These are phyloP conservation scores for Dryadomyces quercus-mongolicae DNA, from an alignment of 2,329 filamentous ascomycete genomes.

Conservation along the genomic window DNA sequence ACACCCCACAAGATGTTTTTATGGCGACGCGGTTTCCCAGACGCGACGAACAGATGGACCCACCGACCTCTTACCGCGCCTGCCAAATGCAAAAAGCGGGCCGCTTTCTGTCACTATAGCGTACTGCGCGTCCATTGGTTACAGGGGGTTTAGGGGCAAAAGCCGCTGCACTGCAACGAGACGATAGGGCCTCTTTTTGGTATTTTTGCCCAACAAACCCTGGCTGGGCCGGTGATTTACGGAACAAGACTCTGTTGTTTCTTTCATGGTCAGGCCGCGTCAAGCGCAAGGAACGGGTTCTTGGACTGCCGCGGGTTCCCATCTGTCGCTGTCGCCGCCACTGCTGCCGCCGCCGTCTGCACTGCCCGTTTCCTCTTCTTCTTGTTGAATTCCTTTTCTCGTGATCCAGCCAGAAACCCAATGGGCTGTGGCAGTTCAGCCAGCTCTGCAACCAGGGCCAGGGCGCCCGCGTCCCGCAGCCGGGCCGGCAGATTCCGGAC, in stretches of 20 bases:
- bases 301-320: background rate
- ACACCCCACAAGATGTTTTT: background rate
- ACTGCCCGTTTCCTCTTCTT: constrained; percentile 7
- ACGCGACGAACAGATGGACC: constrained; percentile 4
- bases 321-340: background rate
- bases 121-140: background rate
- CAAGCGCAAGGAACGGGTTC: constrained; percentile 10
- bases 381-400: background rate
- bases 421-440: constrained; percentile 3
- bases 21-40: constrained; percentile 8
- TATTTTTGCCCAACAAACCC: too few species aligned
- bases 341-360: background rate
- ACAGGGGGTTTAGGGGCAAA: background rate
- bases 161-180: too few species aligned
- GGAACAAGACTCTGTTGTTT: too few species aligned
- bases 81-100: constrained; percentile 7
- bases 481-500: constrained; percentile 7
- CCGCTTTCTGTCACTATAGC: background rate
- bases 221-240: too few species aligned
- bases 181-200: too few species aligned
- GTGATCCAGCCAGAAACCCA: constrained; percentile 4
- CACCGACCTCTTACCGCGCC: background rate
- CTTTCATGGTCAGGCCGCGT: background rate
- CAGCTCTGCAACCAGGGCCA: constrained; percentile 5
- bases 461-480: constrained; percentile 4